Base-by-base conservation (phyloP, 1,284 basidiomycete genomes). In the Irpex lacteus region DNA sequence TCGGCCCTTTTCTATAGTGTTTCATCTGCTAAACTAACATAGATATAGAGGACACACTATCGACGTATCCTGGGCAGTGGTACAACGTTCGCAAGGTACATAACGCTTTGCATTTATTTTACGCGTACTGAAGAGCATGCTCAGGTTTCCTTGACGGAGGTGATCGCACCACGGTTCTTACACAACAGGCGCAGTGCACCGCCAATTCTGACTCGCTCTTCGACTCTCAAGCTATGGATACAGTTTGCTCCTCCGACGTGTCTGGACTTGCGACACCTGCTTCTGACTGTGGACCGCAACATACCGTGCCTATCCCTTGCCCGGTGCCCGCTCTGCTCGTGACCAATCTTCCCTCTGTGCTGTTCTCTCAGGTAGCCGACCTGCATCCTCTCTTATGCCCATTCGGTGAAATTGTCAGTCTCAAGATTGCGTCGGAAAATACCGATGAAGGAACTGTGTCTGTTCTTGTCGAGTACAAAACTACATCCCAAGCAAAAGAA, bases 1-100 rank as follows among this genome's bases (percentile, higher is more conserved):
- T 87, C 69, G 69, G 82, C 15, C 13, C 21, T 15, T 26, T 59
- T 61, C 59, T 61, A 32, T 13, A 6, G 19, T 47, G 59, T 57
- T 5, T 40, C 37, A 4, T 13, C 26, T 8, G n/a, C 53, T 19
- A 21, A 32, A 57, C 49, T 65, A 40, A 53, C 6, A 32, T 50
- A 58, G 5, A 52, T 18, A 21, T 62, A 91, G 89, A 69, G 88
- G 87, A 4, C 87, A 90, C 70, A 78, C 81, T 21, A 83, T 92
- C 54, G 90, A 92, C 71, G 83, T 92, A 60, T 92, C 90, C 2
- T 92, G 90, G 90, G 90, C 90, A 18, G 90, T 92, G 36, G 90
- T 92, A 49, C 90, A 92, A 69, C 88, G 90, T 58, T 92, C 90
- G 63, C 86, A 89, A 81, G 90, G 90, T 88, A 60, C 21, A 66